Evolutionary conservation across 73 alveolate genomes (phyloP), one percentile per base, ranked within the genome.

Genomic region (Halteria grandinella): DNA sequence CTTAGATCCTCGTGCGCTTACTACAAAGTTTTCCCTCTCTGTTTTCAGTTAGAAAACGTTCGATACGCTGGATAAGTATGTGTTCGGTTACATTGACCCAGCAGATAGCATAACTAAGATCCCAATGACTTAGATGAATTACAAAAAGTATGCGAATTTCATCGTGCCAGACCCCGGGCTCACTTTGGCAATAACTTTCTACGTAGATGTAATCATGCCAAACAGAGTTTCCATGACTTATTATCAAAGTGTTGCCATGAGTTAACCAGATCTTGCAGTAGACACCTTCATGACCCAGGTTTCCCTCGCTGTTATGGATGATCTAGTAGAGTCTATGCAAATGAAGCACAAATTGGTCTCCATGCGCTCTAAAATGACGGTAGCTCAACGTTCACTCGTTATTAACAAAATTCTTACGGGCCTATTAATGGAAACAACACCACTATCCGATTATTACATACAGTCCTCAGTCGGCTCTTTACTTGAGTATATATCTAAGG

Each of bases 291-390:
- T 40, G 4, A 20, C 12, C 27, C 28, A 60, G 48, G 39, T 60
- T 8, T 7, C n/a, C 44, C 12, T 21, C 11, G 59, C 77, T 7
- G 77, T 60, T 10, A 60, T 60, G 77, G 77, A 60, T 31, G 77
- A 60, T 37, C 21, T 60, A 8, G 43, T 60, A 3, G 77, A 60
- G 34, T 40, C 60, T 37, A 37, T 60, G 39, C 27, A 60, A 23
- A 37, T 60, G 1, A 60, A 60, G 23, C 20, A 39, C 34, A 60
- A 60, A 60, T 33, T 60, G 6, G 40, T 7, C 5, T 28, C 77
- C 20, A 41, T 60, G 2, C 20, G 32, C 6, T 60, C 77, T 8
- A 15, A 60, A 60, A 1, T 60, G 44, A 8, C 77, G 1, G 55
- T 60, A 21, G 23, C 28, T 10, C 60, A 60, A 10, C 37, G 27